These are phyloP conservation scores for Fomitopsis betulina DNA, from an alignment of 1,284 basidiomycete genomes.

Conservation along the genomic window DNA sequence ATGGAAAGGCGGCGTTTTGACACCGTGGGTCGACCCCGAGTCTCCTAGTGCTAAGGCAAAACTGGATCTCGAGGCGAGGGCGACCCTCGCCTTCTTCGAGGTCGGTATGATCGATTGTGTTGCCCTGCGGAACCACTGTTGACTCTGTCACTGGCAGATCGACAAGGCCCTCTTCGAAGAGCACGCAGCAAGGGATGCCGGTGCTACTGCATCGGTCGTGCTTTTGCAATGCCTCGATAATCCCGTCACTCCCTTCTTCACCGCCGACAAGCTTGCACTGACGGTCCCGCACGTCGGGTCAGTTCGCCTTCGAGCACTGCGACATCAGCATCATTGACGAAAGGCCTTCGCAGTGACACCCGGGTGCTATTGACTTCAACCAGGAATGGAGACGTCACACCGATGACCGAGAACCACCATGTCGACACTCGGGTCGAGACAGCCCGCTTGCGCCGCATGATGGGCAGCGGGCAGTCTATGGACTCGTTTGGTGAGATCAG, in stretches of 20 bases:
- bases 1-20: conserved; percentile 74
- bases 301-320: conserved; percentile 16
- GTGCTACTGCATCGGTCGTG: conserved; percentile 89
- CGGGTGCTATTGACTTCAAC: conserved; percentile 80
- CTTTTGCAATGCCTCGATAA: conserved; percentile 83
- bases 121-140: not conserved
- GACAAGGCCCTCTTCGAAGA: conserved; percentile 59
- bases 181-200: conserved; percentile 61
- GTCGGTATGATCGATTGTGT: conserved; percentile 36
- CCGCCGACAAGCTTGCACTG: conserved; percentile 62
- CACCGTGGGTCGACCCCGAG: conserved; percentile 54
- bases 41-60: conserved; percentile 37
- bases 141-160: conserved; percentile 32
- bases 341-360: conserved; percentile 64
- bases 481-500: conserved; percentile 94
- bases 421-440: conserved; percentile 87
- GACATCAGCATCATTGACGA: not conserved
- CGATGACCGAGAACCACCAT: conserved; percentile 91
- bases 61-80: conserved; percentile 79
- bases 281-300: conserved; percentile 94
- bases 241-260: conserved; percentile 74
- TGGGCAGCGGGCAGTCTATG: conserved; percentile 85
- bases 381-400: conserved; percentile 64
- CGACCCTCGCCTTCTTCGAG: conserved; percentile 83
- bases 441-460: conserved; percentile 81